Base-by-base conservation (phyloP, 2,329 filamentous ascomycete species). In the Coleophoma crateriformis region DNA sequence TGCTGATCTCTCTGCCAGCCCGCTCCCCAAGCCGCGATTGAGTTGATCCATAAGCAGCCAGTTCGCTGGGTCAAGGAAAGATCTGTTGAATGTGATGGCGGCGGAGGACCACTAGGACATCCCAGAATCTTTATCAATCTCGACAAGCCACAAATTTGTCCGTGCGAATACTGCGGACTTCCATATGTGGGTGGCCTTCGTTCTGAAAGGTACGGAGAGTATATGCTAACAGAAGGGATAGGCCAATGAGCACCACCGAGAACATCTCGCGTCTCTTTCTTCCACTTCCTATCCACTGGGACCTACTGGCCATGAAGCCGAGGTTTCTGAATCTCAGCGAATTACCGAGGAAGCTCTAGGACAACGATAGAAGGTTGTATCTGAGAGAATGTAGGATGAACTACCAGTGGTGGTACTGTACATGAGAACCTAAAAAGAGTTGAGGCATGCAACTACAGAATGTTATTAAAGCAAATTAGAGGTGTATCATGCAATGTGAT, bases 111-210 rank as follows among this genome's bases (percentile, higher is more conserved):
- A 33, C 75, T 88, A 49, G 94, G 94, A 40, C 94, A 99, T 70
- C 94, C 94, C 45, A 82, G 82, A 64, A 87, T 99, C 72, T 99
- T 90, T 69, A 99, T 99, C 81, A 99, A 99, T 73, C 85, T 88
- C 58, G 94, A 99, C 73, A 97, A 96, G 78, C 88, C 94, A 40
- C 85, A 97, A 76, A 96, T 99, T 63, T 82, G 82, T 70, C 76
- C 77, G 67, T 99, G 94, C 77, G 85, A 80, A 64, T 99, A 99
- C 76, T 99, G 94, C 68, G 94, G 94, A 47, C 68, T 94, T 58
- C 94, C 94, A 61, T 99, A 85, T 68, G 94, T 97, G 79, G 67
- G 91, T 35, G 33, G 17, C 13, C 13, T 2, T 15, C 33, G 13
- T 27, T 32, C 11, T 44, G 13, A 33, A 11, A 41, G 22, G 41